Percentiles rank a stretch among this genome's conserved stretches.
phyloP scores from a whole-genome alignment of 257 asterid genomes.

The Solanum appendiculatum region DNA sequence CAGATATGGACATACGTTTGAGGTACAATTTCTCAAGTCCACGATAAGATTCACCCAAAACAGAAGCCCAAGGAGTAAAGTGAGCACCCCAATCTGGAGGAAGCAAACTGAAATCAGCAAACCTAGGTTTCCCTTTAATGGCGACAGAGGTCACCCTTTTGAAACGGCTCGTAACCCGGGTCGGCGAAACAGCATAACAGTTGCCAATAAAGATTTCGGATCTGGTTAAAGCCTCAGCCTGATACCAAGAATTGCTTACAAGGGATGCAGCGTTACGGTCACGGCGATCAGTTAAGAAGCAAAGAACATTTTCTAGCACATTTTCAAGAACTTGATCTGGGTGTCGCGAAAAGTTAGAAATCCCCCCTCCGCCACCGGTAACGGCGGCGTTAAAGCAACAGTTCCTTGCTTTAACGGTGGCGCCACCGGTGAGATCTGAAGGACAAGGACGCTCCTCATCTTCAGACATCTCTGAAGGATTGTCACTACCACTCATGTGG shows the following conservation, averaged over 20 bases:
- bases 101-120: constrained; percentile 39
- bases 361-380: not conserved
- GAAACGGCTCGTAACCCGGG: constrained; percentile 32
- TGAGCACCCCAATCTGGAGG: constrained; percentile 47
- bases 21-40: constrained; percentile 34
- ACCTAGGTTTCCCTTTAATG: constrained; percentile 41
- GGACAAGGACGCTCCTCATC: constrained; percentile 23
- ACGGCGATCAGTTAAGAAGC: constrained; percentile 30
- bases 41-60: constrained; percentile 23
- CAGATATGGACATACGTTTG: constrained; percentile 33
- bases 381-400: not conserved
- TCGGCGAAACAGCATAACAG: constrained; percentile 36
- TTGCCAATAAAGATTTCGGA: constrained; percentile 45
- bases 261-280: constrained; percentile 49
- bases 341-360: constrained; percentile 3
- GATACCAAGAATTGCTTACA: constrained; percentile 43
- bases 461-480: constrained; percentile 35
- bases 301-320: constrained; percentile 43
- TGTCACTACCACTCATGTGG: constrained; percentile 22
- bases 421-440: constrained; percentile 15
- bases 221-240: constrained; percentile 43
- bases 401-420: constrained; percentile 7
- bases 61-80: constrained; percentile 25
- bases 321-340: constrained; percentile 42
- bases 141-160: constrained; percentile 23